Conservation (phyloP, 2,329 filamentous ascomycete species). For the Ophiostoma populinum region DNA sequence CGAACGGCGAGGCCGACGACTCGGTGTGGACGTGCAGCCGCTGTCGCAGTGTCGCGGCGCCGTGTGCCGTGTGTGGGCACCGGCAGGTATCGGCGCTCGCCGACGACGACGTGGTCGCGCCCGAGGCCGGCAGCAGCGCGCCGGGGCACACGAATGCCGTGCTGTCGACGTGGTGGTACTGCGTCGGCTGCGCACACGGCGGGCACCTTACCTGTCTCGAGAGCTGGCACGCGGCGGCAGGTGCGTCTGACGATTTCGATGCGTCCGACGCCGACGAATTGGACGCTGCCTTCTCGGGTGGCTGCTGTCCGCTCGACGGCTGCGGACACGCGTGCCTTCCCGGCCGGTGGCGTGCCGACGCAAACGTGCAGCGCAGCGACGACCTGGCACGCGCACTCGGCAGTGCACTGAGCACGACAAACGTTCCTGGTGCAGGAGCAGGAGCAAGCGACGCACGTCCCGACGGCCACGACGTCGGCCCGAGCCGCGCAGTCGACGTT, state of each 20-base stretch:
- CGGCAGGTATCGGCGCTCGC: conserved; percentile 22
- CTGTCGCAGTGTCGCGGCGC: conserved; percentile 33
- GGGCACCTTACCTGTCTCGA: conserved; percentile 43
- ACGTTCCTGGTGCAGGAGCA: conserved; percentile 9
- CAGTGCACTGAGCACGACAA: background rate
- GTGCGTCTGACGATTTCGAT: background rate
- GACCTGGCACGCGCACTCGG: conserved; percentile 23
- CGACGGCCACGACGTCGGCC: conserved; percentile 36
- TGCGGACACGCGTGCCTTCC: conserved; percentile 47
- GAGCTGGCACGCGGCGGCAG: conserved; percentile 30
- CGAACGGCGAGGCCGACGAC: conserved; percentile 14
- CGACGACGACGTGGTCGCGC: background rate
- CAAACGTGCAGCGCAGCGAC: conserved; percentile 26
- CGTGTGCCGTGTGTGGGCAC: conserved; percentile 42
- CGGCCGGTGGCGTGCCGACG: conserved; percentile 35
- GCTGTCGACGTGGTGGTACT: conserved; percentile 43
- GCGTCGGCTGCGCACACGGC: conserved; percentile 43
- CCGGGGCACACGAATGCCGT: conserved; percentile 6
- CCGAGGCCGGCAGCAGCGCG: background rate
- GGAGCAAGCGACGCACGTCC: conserved; percentile 17
- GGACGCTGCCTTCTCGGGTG: conserved; percentile 24
- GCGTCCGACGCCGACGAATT: conserved; percentile 6
- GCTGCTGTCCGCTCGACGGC: conserved; percentile 46
- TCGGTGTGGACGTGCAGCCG: conserved; percentile 40
- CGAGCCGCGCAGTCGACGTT: conserved; percentile 42